phyloP scores from a whole-genome alignment of 352 stramenopile genomes.

The Aphanomyces cochlioides region DNA sequence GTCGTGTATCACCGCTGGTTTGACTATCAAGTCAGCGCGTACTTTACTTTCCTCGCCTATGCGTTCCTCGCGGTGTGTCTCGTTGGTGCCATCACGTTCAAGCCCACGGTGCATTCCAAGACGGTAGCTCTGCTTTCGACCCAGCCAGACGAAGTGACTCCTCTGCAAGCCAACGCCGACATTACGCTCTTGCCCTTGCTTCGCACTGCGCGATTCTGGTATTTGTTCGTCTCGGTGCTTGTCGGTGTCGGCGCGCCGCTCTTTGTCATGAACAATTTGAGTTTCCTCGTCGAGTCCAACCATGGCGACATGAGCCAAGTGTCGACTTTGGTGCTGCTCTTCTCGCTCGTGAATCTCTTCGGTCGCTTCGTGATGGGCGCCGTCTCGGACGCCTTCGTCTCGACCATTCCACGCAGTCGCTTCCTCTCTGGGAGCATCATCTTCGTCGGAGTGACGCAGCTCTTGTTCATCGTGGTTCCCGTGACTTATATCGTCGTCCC shows the following conservation, averaged over 20 bases:
- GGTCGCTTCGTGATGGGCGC: slow-evolving; percentile 49
- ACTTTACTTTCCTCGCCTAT: slow-evolving; percentile 64
- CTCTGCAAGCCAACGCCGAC: neutral
- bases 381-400: slow-evolving; percentile 57
- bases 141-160: slow-evolving; percentile 30
- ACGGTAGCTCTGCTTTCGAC: neutral
- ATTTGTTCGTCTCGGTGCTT: slow-evolving; percentile 64
- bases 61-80: neutral
- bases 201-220: slow-evolving; percentile 53
- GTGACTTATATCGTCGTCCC: slow-evolving; percentile 44
- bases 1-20: slow-evolving; percentile 61
- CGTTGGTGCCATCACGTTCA: slow-evolving; percentile 15
- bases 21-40: slow-evolving; percentile 46
- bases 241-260: slow-evolving; percentile 66
- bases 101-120: neutral
- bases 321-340: slow-evolving; percentile 60
- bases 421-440: slow-evolving; percentile 55
- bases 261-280: slow-evolving; percentile 75
- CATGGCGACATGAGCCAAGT: slow-evolving; percentile 50
- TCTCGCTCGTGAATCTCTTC: slow-evolving; percentile 63
- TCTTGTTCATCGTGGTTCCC: slow-evolving; percentile 52
- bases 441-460: slow-evolving; percentile 41
- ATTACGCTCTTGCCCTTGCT: slow-evolving; percentile 53
- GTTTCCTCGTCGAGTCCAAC: slow-evolving; percentile 68
- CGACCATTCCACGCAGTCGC: slow-evolving; percentile 48